A percentile compares a stretch with the other conserved stretches of the same genome.
phyloP scores from a whole-genome alignment of 768 basidiomycete genomes.

The Suillus tomentosus region DNA sequence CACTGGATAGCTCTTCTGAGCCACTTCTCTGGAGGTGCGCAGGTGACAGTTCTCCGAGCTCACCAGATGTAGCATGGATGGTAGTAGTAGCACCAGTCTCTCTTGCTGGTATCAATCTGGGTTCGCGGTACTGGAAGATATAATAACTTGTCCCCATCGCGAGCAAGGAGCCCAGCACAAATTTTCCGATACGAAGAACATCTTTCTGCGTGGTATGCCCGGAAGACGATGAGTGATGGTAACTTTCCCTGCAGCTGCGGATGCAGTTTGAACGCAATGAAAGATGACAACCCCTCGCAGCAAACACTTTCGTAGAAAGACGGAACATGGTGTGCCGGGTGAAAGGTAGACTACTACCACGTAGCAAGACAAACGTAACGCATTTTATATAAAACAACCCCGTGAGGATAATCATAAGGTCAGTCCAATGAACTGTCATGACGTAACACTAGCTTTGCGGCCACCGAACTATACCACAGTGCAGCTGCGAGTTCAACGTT shows the following conservation, averaged over 20 bases:
- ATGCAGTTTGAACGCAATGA: background rate
- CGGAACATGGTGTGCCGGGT: background rate
- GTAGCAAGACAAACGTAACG: constrained; percentile 1
- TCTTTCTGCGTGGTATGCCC: constrained; percentile 11
- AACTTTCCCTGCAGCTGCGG: background rate
- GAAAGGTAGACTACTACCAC: background rate
- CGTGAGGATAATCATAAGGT: background rate
- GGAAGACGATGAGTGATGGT: background rate
- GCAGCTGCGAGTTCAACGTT: background rate
- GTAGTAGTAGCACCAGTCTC: background rate
- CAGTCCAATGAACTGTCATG: background rate
- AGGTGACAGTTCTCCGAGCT: background rate
- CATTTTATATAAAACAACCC: background rate
- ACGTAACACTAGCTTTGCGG: background rate
- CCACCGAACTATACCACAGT: background rate
- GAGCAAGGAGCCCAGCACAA: constrained; percentile 23
- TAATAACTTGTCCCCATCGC: constrained; percentile 25
- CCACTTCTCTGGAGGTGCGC: constrained; percentile 13
- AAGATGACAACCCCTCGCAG: background rate
- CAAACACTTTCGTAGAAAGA: background rate
- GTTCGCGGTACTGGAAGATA: constrained; percentile 13
- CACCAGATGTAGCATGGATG: background rate
- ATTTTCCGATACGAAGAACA: constrained; percentile 12
- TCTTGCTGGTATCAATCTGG: constrained; percentile 13
- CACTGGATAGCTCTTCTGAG: constrained; percentile 1